phyloP scores from a whole-genome alignment of 495 filamentous ascomycete genomes.

The Echria macrotheca region DNA sequence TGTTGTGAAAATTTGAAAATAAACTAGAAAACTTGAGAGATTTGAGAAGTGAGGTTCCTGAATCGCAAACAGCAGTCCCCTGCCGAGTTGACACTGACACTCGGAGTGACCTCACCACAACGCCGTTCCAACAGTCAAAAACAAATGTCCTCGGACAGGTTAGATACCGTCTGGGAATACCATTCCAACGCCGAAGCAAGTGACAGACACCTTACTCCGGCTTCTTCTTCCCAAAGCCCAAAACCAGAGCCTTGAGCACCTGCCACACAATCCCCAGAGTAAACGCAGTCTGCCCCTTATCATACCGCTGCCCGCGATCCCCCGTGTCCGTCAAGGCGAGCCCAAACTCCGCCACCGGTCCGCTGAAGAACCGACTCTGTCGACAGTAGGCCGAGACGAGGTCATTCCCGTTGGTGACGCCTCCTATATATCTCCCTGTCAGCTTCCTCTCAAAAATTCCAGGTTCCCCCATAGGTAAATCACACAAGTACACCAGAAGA shows the following conservation, averaged over 20 bases:
- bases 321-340: slow-evolving; percentile 47
- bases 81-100: too few relatives aligned
- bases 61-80: too few relatives aligned
- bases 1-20: too few relatives aligned
- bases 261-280: slow-evolving; percentile 32
- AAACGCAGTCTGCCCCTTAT: slow-evolving; percentile 23
- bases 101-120: too few relatives aligned
- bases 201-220: slow-evolving; percentile 5
- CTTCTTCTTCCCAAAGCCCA: slow-evolving; percentile 29
- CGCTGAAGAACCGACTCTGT: slow-evolving; percentile 37
- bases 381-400: slow-evolving; percentile 52
- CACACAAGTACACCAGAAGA: neutral
- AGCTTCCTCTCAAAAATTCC: too few relatives aligned
- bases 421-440: too few relatives aligned
- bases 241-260: slow-evolving; percentile 30
- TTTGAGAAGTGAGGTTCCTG: too few relatives aligned
- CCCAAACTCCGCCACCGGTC: slow-evolving; percentile 42
- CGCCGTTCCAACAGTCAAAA: too few relatives aligned
- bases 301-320: slow-evolving; percentile 42
- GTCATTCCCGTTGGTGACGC: slow-evolving; percentile 60
- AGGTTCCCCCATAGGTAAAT: slow-evolving; percentile 19
- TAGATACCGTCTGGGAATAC: too few relatives aligned
- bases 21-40: too few relatives aligned
- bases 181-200: too few relatives aligned
- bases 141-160: too few relatives aligned